Evolutionary conservation across 768 basidiomycete genomes (phyloP), one percentile per base, ranked within the genome.

Genomic region (Russula abietina): DNA sequence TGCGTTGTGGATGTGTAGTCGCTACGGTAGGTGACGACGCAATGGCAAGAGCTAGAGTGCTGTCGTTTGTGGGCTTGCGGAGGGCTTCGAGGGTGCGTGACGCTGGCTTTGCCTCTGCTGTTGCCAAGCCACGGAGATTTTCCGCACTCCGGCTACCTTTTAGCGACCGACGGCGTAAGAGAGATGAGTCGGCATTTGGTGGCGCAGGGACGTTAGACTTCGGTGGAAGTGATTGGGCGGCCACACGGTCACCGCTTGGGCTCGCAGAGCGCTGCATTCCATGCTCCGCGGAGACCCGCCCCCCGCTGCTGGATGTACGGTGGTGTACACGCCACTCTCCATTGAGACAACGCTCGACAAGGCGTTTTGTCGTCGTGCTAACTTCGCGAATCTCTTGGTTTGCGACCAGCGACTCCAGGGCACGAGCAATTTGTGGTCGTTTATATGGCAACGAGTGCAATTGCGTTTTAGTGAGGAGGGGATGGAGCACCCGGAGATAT

Each of bases 401-500:
- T 62, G 85, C 80, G 38, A 88, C 79, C 32, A 97, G 80, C 0
- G 85, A 87, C 69, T 93, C 89, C 32, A 99, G 81, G 12, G 88
- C 80, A 51, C 84, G 83, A 22, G 93, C 86, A 69, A 98, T 91
- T 72, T 95, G 91, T 1, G 88, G 80, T 9, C 94, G 89, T 71
- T 99, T 99, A 77, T 98, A 98, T 0, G 93, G 90, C 61, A 86
- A 75, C 16, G 83, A 77, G 14, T 85, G 85, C 7, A 99, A 80
- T 73, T 99, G 97, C 0, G 96, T 98, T 73, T 91, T 93, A 11
- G 90, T 93, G 48, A 99, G 81, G 4, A 99, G 85, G 0, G 96
- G 97, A 70, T 98, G 92, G 17, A 99, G 80, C 11, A 99, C 97
- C 22, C 97, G 91, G 36, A 98, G 87, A 72, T 94, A 99, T 0